phyloP scores from a whole-genome alignment of 352 stramenopile species.

The Globisporangium yorkense region DNA sequence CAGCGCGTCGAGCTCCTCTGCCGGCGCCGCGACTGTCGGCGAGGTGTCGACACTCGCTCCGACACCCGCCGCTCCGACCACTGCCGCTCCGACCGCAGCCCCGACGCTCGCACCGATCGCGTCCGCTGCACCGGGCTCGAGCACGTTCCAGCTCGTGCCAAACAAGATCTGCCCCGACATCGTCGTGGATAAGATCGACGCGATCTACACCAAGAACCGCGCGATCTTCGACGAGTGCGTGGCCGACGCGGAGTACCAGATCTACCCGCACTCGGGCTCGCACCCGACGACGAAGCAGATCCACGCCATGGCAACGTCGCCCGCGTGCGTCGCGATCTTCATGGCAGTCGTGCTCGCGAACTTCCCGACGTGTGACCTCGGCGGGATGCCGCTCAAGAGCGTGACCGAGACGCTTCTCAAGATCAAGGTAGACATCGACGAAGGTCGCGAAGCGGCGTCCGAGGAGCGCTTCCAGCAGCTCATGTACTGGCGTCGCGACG shows the following conservation, averaged over 20 bases:
- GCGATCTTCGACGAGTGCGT: conserved; percentile 55
- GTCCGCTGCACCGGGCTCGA: conserved; percentile 32
- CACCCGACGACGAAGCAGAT: conserved; percentile 44
- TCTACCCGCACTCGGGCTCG: conserved; percentile 50
- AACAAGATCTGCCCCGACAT: conserved; percentile 31
- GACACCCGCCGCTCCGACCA: conserved; percentile 3
- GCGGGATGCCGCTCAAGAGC: conserved; percentile 39
- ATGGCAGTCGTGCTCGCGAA: conserved; percentile 42
- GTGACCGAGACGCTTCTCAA: conserved; percentile 55
- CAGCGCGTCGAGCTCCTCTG: neutral
- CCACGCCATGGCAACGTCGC: conserved; percentile 37
- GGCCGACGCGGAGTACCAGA: conserved; percentile 42
- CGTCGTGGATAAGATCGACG: conserved; percentile 37
- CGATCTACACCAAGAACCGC: conserved; percentile 53
- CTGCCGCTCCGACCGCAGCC: conserved; percentile 19
- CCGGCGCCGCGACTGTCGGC: neutral
- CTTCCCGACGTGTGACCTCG: conserved; percentile 44
- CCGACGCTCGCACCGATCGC: conserved; percentile 24
- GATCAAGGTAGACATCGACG: conserved; percentile 37
- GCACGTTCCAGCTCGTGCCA: conserved; percentile 34
- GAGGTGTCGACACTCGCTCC: neutral
- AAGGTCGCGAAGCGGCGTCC: conserved; percentile 18
- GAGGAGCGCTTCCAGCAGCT: conserved; percentile 42
- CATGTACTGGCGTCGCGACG: conserved; percentile 46
- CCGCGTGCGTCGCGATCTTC: conserved; percentile 50